These are phyloP conservation scores for Bondarzewia mesenterica DNA, from an alignment of 1,284 basidiomycete species.

Conservation along the genomic window DNA sequence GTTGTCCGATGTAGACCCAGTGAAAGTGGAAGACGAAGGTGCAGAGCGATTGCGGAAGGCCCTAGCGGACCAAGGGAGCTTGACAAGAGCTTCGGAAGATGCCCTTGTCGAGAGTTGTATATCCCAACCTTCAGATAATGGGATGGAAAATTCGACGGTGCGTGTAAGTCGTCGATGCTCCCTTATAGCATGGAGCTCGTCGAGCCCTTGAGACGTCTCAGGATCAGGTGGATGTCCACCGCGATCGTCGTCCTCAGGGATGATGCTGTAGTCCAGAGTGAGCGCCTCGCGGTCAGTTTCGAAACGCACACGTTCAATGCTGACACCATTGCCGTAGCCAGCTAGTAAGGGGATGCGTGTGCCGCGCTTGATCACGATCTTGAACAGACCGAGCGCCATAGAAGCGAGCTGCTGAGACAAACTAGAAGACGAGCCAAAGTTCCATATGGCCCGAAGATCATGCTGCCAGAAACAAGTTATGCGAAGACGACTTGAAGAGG, in stretches of 20 bases:
- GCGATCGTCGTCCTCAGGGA: constrained; percentile 67
- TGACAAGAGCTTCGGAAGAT: constrained; percentile 63
- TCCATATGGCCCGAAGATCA: constrained; percentile 87
- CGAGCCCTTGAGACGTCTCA: constrained; percentile 36
- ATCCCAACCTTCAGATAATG: constrained; percentile 84
- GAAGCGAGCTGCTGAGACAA: constrained; percentile 71
- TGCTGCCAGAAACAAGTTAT: constrained; percentile 96
- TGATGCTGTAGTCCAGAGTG: constrained; percentile 79
- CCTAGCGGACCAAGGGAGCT: constrained; percentile 68
- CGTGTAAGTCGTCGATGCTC: constrained; percentile 65
- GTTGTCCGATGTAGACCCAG: constrained; percentile 18
- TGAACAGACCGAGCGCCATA: constrained; percentile 74
- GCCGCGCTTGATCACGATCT: constrained; percentile 69
- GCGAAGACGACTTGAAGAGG: constrained; percentile 38
- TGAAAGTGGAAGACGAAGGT: constrained; percentile 20
- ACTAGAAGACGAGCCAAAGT: constrained; percentile 52
- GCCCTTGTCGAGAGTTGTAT: constrained; percentile 68
- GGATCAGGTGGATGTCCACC: constrained; percentile 18
- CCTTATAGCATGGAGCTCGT: constrained; percentile 52
- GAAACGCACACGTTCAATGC: constrained; percentile 70
- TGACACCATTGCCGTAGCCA: constrained; percentile 79
- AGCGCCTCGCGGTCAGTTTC: constrained; percentile 79
- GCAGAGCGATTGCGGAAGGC: constrained; percentile 44
- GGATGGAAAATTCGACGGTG: constrained; percentile 75
- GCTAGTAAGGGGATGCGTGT: constrained; percentile 67